Evolutionary conservation across 345 rosid genomes (phyloP).

Genomic region (Odontarrhena argentea): DNA sequence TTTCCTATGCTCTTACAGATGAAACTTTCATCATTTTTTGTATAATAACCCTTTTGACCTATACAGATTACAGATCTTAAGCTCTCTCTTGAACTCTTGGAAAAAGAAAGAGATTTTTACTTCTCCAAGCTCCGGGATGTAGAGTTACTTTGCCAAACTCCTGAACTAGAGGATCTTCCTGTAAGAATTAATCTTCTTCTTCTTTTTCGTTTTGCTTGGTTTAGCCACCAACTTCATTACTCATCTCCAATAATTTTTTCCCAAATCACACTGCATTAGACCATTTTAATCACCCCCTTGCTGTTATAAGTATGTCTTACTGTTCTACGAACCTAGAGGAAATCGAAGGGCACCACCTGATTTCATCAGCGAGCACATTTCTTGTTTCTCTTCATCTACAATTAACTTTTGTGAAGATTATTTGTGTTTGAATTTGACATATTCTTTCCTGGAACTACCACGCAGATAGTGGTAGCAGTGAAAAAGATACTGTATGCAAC

Average conservation of each 20-base stretch:
- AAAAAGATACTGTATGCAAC: constrained; percentile 89
- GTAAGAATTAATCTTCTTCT: constrained; percentile 39
- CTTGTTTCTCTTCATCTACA: neutral
- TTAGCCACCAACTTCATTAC: constrained; percentile 20
- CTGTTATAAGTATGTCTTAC: neutral
- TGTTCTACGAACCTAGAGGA: neutral
- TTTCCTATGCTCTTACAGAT: neutral
- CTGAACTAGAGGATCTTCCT: constrained; percentile 63
- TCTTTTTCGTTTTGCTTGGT: constrained; percentile 8
- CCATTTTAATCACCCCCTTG: neutral
- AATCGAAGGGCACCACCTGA: neutral
- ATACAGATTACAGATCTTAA: constrained; percentile 78
- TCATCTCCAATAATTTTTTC: constrained; percentile 3
- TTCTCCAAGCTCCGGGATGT: constrained; percentile 80
- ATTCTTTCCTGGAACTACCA: constrained; percentile 6
- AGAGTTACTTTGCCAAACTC: constrained; percentile 80
- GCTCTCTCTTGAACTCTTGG: constrained; percentile 70
- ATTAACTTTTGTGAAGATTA: neutral
- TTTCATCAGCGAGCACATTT: neutral
- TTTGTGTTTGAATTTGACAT: constrained; percentile 8
- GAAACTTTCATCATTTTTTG: neutral
- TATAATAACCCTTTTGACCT: neutral
- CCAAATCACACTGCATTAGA: constrained; percentile 8
- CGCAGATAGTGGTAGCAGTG: constrained; percentile 75
- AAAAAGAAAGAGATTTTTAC: constrained; percentile 95